These are phyloP conservation scores for Halenospora varia DNA, from an alignment of 495 filamentous ascomycete genomes.

Conservation along the genomic window DNA sequence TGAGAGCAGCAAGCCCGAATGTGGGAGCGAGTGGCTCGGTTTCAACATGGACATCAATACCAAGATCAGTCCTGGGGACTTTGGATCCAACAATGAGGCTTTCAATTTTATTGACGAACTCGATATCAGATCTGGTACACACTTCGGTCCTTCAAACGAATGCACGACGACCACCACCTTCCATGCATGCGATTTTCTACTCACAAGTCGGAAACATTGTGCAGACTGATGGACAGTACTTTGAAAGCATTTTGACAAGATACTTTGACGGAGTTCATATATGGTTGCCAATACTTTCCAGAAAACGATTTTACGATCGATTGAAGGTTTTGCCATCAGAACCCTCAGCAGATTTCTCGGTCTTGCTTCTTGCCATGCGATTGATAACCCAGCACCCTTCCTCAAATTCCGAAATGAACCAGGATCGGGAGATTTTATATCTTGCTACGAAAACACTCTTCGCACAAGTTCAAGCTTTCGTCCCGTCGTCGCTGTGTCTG, in stretches of 20 bases:
- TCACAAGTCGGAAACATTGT: slow-evolving; percentile 30
- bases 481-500: slow-evolving; percentile 26
- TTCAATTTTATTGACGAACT: slow-evolving; percentile 15
- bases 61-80: slow-evolving; percentile 1
- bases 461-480: slow-evolving; percentile 29
- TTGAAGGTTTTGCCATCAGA: slow-evolving; percentile 14
- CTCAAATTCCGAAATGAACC: slow-evolving; percentile 7
- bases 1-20: not conserved
- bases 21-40: not conserved
- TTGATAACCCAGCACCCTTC: slow-evolving; percentile 28
- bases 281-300: slow-evolving; percentile 35
- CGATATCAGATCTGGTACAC: slow-evolving; percentile 11
- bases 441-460: slow-evolving; percentile 30
- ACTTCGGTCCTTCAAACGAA: not conserved
- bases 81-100: slow-evolving; percentile 9
- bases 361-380: slow-evolving; percentile 33
- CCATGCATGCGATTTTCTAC: slow-evolving; percentile 11
- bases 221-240: slow-evolving; percentile 24
- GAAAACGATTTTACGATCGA: slow-evolving; percentile 26
- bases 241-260: slow-evolving; percentile 31
- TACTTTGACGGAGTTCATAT: slow-evolving; percentile 36
- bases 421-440: slow-evolving; percentile 29
- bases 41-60: slow-evolving; percentile 13
- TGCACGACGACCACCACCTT: not conserved
- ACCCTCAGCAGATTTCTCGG: slow-evolving; percentile 26